Evolutionary conservation across 345 rosid species (phyloP).

Genomic region (Viola odorata): DNA sequence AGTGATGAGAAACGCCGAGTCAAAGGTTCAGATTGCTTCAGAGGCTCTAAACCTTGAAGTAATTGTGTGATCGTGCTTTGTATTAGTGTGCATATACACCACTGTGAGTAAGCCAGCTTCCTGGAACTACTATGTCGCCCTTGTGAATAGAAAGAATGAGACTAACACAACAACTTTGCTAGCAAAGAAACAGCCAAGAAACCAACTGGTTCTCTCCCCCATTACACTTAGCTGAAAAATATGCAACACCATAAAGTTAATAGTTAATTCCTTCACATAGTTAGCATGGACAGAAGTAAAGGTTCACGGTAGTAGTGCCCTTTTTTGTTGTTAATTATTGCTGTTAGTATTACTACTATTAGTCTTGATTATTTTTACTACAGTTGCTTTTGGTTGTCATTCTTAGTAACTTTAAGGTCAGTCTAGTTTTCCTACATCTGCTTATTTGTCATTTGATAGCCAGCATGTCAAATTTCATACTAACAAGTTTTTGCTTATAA

Average conservation of each 20-base stretch:
- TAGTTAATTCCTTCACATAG: neutral
- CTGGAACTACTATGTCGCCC: no score
- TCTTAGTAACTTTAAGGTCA: neutral
- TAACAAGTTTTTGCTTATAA: no score
- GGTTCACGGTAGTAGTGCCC: no score
- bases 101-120: no score
- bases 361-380: no score
- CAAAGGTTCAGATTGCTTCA: neutral
- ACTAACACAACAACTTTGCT: no score
- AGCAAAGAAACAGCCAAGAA: neutral
- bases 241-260: neutral
- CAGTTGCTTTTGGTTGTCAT: neutral
- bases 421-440: neutral
- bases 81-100: no score
- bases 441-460: neutral
- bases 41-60: neutral
- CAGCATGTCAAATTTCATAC: neutral
- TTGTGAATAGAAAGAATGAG: no score
- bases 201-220: neutral
- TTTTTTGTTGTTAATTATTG: no score
- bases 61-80: no score
- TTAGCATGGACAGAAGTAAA: neutral
- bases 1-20: neutral
- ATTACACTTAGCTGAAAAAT: neutral
- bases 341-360: no score